Conservation (phyloP, 345 rosid genomes). For the Orychophragmus violaceus region DNA sequence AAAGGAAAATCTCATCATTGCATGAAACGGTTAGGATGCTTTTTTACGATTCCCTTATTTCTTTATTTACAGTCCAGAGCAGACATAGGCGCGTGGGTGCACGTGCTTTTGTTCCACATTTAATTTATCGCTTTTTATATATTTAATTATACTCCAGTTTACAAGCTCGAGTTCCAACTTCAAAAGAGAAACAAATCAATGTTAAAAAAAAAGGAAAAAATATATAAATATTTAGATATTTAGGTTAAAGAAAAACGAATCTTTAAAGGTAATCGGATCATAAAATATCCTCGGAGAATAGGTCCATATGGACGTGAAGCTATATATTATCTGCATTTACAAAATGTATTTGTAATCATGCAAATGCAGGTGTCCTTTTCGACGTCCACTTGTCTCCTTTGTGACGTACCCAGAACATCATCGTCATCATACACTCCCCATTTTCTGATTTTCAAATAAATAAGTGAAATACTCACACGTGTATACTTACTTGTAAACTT, state of each 20-base stretch:
- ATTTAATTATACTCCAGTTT: not conserved
- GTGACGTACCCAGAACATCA: slow-evolving; percentile 13
- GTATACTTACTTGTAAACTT: not conserved
- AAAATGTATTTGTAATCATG: slow-evolving; percentile 19
- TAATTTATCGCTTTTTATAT: not conserved
- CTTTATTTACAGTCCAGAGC: not conserved
- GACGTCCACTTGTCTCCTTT: slow-evolving; percentile 17
- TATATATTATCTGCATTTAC: not conserved
- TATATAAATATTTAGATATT: not conserved
- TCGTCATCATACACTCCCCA: not conserved
- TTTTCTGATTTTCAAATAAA: not conserved
- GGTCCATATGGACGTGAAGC: slow-evolving; percentile 2
- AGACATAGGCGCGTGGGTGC: slow-evolving; percentile 15
- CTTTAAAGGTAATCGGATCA: not conserved
- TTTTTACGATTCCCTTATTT: not conserved
- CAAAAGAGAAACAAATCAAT: not conserved
- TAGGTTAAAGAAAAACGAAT: not conserved
- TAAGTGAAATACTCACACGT: not conserved
- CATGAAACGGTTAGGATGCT: slow-evolving; percentile 21
- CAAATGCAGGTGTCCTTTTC: slow-evolving; percentile 14
- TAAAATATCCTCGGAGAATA: not conserved
- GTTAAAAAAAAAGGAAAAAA: not conserved
- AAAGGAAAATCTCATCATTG: slow-evolving; percentile 26
- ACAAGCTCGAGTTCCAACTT: slow-evolving; percentile 12
- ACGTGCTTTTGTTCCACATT: slow-evolving; percentile 20